Conservation (phyloP, 73 alveolate genomes). For the Paramecium primaurelia region DNA sequence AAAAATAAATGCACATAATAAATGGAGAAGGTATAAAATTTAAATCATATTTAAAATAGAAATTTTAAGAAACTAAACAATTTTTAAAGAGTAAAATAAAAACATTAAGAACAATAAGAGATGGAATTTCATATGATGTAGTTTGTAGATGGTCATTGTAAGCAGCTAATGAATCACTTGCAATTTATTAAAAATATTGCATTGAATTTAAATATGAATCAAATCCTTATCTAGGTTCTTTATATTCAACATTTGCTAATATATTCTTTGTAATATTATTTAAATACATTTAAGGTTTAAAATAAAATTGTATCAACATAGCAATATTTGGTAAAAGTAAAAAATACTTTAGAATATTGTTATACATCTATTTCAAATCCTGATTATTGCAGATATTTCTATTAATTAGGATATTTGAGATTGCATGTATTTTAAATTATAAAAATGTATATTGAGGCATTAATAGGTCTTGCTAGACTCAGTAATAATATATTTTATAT, state of each 20-base stretch:
- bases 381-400: not conserved
- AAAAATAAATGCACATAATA: not conserved
- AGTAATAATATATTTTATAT: not conserved
- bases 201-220: not conserved
- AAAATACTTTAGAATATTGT: not conserved
- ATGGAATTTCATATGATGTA: not conserved
- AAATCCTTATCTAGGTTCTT: not conserved
- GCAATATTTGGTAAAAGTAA: not conserved
- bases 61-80: not conserved
- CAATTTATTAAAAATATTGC: not conserved
- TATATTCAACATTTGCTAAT: not conserved
- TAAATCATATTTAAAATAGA: not conserved
- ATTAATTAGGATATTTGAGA: not conserved
- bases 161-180: not conserved
- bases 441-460: not conserved
- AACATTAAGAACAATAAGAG: not conserved
- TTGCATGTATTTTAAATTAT: not conserved
- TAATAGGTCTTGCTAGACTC: not conserved
- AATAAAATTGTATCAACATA: not conserved
- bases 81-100: not conserved
- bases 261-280: not conserved
- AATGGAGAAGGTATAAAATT: not conserved
- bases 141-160: not conserved
- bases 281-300: not conserved
- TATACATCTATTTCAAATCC: not conserved